Evolutionary conservation across 2,329 filamentous ascomycete genomes (phyloP).

Genomic region (Phaeosphaeria sp.): DNA sequence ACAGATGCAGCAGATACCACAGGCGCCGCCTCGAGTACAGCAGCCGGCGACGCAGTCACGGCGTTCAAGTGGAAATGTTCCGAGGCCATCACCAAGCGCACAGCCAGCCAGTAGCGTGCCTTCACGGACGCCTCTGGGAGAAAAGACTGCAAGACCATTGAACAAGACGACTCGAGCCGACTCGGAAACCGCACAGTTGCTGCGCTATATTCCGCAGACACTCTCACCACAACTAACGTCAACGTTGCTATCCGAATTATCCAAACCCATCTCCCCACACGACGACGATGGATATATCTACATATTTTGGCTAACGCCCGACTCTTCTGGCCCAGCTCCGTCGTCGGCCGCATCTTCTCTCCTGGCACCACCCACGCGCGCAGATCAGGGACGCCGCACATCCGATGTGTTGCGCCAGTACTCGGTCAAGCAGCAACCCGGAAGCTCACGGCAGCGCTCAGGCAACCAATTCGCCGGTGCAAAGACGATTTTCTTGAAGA

Average conservation of each 20-base stretch:
- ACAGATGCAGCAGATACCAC: slow-evolving; percentile 19
- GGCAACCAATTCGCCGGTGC: slow-evolving; percentile 15
- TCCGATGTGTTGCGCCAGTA: slow-evolving; percentile 44
- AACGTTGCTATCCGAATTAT: slow-evolving; percentile 75
- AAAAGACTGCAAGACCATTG: slow-evolving; percentile 30
- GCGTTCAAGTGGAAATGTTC: slow-evolving; percentile 4
- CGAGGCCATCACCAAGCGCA: slow-evolving; percentile 6
- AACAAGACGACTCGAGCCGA: slow-evolving; percentile 24
- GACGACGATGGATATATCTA: slow-evolving; percentile 93
- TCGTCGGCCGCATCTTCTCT: slow-evolving; percentile 51
- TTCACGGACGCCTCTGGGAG: slow-evolving; percentile 30
- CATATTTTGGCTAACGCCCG: slow-evolving; percentile 91
- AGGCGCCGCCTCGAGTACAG: slow-evolving; percentile 12
- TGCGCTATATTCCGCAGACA: slow-evolving; percentile 72
- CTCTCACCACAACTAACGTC: slow-evolving; percentile 73
- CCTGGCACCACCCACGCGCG: slow-evolving; percentile 62
- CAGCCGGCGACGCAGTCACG: slow-evolving; percentile 4
- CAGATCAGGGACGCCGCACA: slow-evolving; percentile 35
- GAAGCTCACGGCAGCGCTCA: slow-evolving; percentile 14
- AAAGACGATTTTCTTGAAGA: slow-evolving; percentile 72
- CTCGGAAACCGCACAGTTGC: slow-evolving; percentile 52
- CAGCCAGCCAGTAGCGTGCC: slow-evolving; percentile 22
- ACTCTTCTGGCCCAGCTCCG: slow-evolving; percentile 63
- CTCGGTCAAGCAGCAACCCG: slow-evolving; percentile 29
- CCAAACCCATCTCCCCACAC: slow-evolving; percentile 72